phyloP scores from a whole-genome alignment of 2,329 filamentous ascomycete genomes.

The Diaporthe batatas region DNA sequence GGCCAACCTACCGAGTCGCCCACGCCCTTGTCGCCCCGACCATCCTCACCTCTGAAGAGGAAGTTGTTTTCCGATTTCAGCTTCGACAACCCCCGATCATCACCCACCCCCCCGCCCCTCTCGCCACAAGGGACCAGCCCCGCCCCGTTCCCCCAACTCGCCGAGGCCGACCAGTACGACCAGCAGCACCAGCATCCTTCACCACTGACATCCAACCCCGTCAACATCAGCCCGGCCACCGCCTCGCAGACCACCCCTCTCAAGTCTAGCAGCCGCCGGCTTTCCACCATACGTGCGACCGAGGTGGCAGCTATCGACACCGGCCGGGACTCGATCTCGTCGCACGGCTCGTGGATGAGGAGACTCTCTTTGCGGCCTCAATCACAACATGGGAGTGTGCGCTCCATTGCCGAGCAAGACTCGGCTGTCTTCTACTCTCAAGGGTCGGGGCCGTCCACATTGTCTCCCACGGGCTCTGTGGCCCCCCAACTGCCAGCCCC shows the following conservation, averaged over 20 bases:
- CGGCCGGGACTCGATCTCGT: constrained; percentile 70
- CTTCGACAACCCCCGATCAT: constrained; percentile 42
- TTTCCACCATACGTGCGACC: constrained; percentile 57
- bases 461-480: constrained; percentile 57
- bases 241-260: constrained; percentile 58
- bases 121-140: constrained; percentile 62
- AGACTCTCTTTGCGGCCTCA: constrained; percentile 76
- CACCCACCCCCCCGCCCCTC: constrained; percentile 47
- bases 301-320: constrained; percentile 59
- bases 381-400: constrained; percentile 73
- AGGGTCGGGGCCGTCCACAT: constrained; percentile 75
- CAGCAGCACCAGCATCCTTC: constrained; percentile 44
- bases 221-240: constrained; percentile 51
- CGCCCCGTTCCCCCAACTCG: constrained; percentile 51
- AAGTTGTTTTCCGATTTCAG: constrained; percentile 49
- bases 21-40: constrained; percentile 49
- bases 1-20: constrained; percentile 62
- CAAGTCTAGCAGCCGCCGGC: constrained; percentile 55
- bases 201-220: constrained; percentile 47
- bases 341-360: constrained; percentile 78
- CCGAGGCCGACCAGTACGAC: constrained; percentile 46
- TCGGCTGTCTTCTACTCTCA: constrained; percentile 76
- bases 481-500: constrained; percentile 64
- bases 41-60: constrained; percentile 50
- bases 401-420: constrained; percentile 73